Percentiles rank a stretch among this genome's conserved stretches.
phyloP scores from a whole-genome alignment of 805 yeast species.

The Lachancea lanzarotensis region DNA sequence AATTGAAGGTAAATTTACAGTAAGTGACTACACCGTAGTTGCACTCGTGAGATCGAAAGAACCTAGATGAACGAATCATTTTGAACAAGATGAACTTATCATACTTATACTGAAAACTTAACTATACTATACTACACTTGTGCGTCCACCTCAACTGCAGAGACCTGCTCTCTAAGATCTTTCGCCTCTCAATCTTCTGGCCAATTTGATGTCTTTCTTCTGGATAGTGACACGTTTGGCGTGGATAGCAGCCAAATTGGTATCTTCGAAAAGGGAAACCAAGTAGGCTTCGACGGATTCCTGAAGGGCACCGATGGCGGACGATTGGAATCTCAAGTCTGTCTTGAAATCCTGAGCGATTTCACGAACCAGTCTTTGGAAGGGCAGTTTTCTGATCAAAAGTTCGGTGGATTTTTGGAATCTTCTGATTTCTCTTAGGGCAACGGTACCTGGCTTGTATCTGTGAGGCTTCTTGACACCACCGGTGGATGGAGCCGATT shows the following conservation, averaged over 20 bases:
- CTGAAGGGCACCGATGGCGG: slow-evolving; percentile 96
- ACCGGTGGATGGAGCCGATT: slow-evolving; percentile 85
- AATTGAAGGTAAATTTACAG: no score
- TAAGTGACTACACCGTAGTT: no score
- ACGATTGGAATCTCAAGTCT: slow-evolving; percentile 92
- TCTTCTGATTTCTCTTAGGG: slow-evolving; percentile 94
- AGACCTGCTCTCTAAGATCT: slow-evolving; percentile 49
- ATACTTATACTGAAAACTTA: neutral
- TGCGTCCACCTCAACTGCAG: neutral
- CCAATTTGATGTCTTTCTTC: slow-evolving; percentile 96
- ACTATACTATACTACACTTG: neutral
- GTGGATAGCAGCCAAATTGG: slow-evolving; percentile 96
- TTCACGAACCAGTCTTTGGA: slow-evolving; percentile 95
- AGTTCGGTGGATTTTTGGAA: slow-evolving; percentile 95
- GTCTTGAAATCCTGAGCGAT: slow-evolving; percentile 91
- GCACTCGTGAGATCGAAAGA: no score
- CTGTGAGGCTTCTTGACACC: slow-evolving; percentile 95
- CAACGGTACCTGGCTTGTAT: slow-evolving; percentile 96
- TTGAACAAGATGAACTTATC: no score
- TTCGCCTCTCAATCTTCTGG: slow-evolving; percentile 97
- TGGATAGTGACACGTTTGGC: slow-evolving; percentile 98
- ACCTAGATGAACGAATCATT: neutral
- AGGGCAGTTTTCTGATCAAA: slow-evolving; percentile 91
- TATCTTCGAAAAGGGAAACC: slow-evolving; percentile 93
- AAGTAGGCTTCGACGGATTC: slow-evolving; percentile 98